Evolutionary conservation across 352 stramenopile genomes (phyloP).

Genomic region (Plasmopara viticola): DNA sequence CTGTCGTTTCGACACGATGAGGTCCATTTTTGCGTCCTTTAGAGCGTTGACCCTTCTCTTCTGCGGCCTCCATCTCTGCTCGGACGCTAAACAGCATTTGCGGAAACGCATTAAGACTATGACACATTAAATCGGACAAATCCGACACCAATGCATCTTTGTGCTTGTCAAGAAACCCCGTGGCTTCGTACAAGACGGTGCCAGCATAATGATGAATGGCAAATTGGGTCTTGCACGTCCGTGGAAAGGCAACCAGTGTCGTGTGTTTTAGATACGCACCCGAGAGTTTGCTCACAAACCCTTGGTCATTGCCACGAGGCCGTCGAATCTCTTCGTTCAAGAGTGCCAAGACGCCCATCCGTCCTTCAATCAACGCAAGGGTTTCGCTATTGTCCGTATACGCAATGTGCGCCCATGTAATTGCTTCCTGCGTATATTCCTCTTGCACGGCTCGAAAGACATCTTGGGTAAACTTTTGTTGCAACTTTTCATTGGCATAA

Average conservation of each 20-base stretch:
- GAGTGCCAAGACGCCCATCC: constrained; percentile 69
- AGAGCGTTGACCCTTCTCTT: constrained; percentile 20
- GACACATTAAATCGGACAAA: constrained; percentile 73
- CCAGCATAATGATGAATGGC: constrained; percentile 92
- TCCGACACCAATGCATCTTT: constrained; percentile 90
- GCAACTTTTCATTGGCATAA: constrained; percentile 91
- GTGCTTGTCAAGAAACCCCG: constrained; percentile 93
- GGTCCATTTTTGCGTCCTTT: constrained; percentile 20
- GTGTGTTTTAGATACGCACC: constrained; percentile 44
- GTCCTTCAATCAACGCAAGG: constrained; percentile 66
- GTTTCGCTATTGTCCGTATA: constrained; percentile 79
- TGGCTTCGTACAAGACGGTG: constrained; percentile 87
- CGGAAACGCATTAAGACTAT: constrained; percentile 43
- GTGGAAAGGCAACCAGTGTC: constrained; percentile 60
- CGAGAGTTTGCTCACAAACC: constrained; percentile 57
- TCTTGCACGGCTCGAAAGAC: constrained; percentile 62
- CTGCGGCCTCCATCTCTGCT: constrained; percentile 25
- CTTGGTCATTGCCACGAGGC: constrained; percentile 60
- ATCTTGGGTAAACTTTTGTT: constrained; percentile 83
- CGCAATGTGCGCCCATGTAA: constrained; percentile 77
- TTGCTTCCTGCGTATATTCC: constrained; percentile 56
- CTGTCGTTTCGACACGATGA: constrained; percentile 35
- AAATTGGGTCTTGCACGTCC: constrained; percentile 80
- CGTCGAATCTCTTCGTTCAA: constrained; percentile 85
- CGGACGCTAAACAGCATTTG: constrained; percentile 50